phyloP scores from a whole-genome alignment of 768 basidiomycete species.

The Serendipita indica region DNA sequence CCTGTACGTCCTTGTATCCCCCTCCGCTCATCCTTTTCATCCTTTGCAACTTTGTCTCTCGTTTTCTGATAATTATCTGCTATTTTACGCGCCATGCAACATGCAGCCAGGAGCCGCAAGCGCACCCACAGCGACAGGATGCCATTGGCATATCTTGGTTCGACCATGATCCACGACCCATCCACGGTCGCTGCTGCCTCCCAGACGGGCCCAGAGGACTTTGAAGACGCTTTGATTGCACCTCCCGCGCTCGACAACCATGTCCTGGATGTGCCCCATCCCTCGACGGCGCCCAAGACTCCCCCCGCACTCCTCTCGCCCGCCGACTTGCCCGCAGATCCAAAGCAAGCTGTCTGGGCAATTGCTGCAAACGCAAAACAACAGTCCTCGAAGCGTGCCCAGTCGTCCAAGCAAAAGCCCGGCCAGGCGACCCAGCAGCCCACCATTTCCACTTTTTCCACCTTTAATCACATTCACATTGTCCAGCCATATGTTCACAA shows the following conservation, averaged over 20 bases:
- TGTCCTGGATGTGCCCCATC: not conserved
- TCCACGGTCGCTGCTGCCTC: not conserved
- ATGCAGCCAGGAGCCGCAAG: too few relatives aligned
- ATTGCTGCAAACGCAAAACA: not conserved
- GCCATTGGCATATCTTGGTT: too few relatives aligned
- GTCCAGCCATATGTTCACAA: conserved; percentile 6
- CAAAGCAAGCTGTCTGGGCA: conserved; percentile 8
- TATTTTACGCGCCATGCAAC: too few relatives aligned
- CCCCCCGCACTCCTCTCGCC: not conserved
- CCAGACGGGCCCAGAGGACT: not conserved
- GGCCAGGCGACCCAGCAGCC: not conserved
- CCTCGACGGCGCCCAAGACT: not conserved
- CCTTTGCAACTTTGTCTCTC: too few relatives aligned
- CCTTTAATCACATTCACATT: conserved; percentile 5
- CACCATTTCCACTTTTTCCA: not conserved
- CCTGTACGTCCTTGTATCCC: too few relatives aligned
- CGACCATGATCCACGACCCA: not conserved
- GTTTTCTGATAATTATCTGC: too few relatives aligned
- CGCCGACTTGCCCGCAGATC: not conserved
- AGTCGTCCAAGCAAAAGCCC: not conserved
- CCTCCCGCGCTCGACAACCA: not conserved
- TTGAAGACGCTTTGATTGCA: too few relatives aligned
- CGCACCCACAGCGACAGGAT: too few relatives aligned
- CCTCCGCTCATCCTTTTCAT: too few relatives aligned
- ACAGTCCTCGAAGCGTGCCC: not conserved